phyloP scores from a whole-genome alignment of 1,284 basidiomycete genomes.

The Sanghuangporus baumii region DNA sequence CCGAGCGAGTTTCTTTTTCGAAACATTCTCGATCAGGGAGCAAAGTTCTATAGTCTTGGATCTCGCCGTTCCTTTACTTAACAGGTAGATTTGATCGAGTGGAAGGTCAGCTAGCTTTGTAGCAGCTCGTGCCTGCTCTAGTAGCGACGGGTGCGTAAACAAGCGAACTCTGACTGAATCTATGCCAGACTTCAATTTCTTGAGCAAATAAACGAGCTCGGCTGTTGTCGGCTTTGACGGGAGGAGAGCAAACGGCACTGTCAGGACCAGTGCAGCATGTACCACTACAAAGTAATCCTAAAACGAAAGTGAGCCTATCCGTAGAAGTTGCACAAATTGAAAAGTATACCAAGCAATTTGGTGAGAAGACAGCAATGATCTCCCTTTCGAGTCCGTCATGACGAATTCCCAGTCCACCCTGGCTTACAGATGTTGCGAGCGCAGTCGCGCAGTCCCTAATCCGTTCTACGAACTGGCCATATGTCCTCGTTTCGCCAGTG shows the following conservation, averaged over 20 bases:
- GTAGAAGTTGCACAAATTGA: not conserved
- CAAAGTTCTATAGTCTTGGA: constrained; percentile 38
- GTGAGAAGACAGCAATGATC: constrained; percentile 62
- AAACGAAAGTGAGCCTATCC: too few species aligned
- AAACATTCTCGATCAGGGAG: constrained; percentile 39
- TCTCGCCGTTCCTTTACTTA: constrained; percentile 36
- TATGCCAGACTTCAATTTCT: constrained; percentile 45
- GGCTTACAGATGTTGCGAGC: constrained; percentile 36
- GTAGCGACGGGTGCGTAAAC: constrained; percentile 52
- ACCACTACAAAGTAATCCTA: constrained; percentile 61
- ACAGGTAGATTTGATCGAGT: constrained; percentile 45
- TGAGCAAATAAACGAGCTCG: constrained; percentile 56
- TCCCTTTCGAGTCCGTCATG: constrained; percentile 35
- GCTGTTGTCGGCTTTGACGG: constrained; percentile 61
- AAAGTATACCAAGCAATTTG: constrained; percentile 53
- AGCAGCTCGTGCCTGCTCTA: constrained; percentile 44
- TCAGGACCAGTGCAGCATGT: constrained; percentile 48
- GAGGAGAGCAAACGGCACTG: constrained; percentile 58
- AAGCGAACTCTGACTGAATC: constrained; percentile 28
- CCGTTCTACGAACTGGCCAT: constrained; percentile 42
- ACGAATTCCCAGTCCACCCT: constrained; percentile 54
- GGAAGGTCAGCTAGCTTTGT: constrained; percentile 47
- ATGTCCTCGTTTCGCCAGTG: constrained; percentile 42
- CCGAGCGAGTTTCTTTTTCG: constrained; percentile 33
- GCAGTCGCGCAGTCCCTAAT: constrained; percentile 54